Base-by-base conservation (phyloP, 2,329 filamentous ascomycete species). In the Colletotrichum magnum region DNA sequence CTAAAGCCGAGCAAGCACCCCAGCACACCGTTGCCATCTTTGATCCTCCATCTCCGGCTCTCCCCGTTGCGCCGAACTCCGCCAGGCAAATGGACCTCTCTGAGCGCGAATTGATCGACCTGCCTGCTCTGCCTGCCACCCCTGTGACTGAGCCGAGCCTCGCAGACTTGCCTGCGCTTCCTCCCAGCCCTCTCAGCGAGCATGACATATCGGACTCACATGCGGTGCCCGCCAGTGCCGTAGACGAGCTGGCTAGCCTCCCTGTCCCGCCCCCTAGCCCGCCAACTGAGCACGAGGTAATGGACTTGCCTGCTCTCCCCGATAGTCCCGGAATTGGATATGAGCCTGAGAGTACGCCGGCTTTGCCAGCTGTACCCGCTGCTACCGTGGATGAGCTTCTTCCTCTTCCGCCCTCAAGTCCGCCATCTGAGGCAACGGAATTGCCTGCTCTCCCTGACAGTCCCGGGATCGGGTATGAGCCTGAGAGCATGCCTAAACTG, bases 1-100 rank as follows among this genome's bases (percentile, higher is more conserved):
- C 93, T 1, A 93, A 89, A 70, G 90, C 90, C 5, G 85, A 84
- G 18, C 39, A 62, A 18, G 45, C 48, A 15, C 12, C 51, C 32
- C 64, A 66, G 50, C 36, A 69, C 10, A 28, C 43, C 18, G 51
- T 62, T 24, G 66, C 36, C 43, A 52, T 69, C 16, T 66, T 66
- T 32, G 43, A 21, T 16, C 54, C 50, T 5, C 32, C 41, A 13
- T 56, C 66, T 6, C 56, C 66, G 9, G 43, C 41, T 51, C 61
- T 66, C 4, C 54, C 61, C 15, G 24, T 10, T 13, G 16, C 28
- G 16, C 48, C 66, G 32, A 41, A 60, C 18, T 21, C 48, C 10
- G 63, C 24, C 54, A 59, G 10, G n/a, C 28, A 18, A 13, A n/a
- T 54, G 7, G 39, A 39, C 18, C 16, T 58, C 3, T 50, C 65